phyloP scores from a whole-genome alignment of 257 asterid species.

The Paulownia fortunei region DNA sequence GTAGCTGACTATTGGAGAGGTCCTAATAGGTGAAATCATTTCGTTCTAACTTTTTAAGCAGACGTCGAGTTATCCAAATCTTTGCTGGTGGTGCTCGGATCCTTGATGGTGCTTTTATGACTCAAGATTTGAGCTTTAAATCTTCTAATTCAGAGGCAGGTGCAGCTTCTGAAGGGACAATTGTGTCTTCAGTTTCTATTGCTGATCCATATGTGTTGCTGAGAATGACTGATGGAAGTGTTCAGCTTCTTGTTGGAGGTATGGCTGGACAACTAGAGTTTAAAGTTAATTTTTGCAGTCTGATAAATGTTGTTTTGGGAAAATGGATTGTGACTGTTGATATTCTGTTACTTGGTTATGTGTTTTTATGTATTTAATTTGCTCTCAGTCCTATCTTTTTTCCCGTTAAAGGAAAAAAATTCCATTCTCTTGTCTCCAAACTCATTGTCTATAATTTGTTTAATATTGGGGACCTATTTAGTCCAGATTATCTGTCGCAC shows the following conservation, averaged over 20 bases:
- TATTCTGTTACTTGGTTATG: background rate
- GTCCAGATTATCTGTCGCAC: background rate
- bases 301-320: constrained; percentile 20
- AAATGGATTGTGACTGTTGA: background rate
- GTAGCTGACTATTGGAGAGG: background rate
- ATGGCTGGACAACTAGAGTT: constrained; percentile 30
- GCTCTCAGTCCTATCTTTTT: background rate
- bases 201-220: constrained; percentile 95
- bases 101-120: constrained; percentile 97
- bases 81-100: constrained; percentile 93
- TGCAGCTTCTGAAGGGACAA: constrained; percentile 67
- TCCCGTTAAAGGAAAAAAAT: background rate
- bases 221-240: constrained; percentile 92
- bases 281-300: background rate
- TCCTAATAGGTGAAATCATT: constrained; percentile 28
- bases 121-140: constrained; percentile 89
- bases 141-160: constrained; percentile 71
- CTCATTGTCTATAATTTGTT: background rate
- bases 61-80: constrained; percentile 96
- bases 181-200: constrained; percentile 83
- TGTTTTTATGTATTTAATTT: background rate
- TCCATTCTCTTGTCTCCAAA: background rate
- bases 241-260: constrained; percentile 98
- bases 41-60: constrained; percentile 41
- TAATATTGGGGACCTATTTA: background rate